These are phyloP conservation scores for Prunus mume DNA, from an alignment of 306 rosid species.

Conservation along the genomic window DNA sequence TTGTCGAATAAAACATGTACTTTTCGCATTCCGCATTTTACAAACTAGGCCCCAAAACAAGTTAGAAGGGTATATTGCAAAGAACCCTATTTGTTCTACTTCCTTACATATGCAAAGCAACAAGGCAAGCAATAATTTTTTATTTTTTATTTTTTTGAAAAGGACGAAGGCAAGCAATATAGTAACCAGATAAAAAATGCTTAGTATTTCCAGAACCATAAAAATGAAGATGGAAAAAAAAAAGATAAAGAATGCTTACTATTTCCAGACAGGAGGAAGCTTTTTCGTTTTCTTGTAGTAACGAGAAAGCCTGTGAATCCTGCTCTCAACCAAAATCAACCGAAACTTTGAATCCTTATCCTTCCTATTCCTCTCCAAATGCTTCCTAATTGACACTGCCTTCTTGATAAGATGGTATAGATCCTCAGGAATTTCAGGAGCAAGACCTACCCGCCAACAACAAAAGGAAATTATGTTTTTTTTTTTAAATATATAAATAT, in stretches of 20 bases:
- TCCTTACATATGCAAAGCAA: neutral
- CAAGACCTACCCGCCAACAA: conserved; percentile 27
- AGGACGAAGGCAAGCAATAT: neutral
- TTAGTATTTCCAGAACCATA: neutral
- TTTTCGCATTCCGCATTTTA: too few species aligned
- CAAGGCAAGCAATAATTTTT: too few species aligned
- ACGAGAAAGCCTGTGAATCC: conserved; percentile 54
- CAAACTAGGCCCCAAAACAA: too few species aligned
- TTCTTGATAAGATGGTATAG: conserved; percentile 49
- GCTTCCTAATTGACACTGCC: conserved; percentile 50
- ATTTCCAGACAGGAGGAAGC: conserved; percentile 34
- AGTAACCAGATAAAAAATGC: too few species aligned
- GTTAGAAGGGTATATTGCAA: neutral
- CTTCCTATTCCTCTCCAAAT: conserved; percentile 50
- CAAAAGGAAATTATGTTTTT: neutral
- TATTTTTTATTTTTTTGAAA: too few species aligned
- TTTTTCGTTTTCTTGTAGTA: conserved; percentile 50
- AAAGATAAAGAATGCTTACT: conserved; percentile 8
- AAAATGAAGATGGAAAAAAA: neutral
- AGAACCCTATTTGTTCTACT: neutral
- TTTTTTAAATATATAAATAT: neutral
- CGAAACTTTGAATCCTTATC: conserved; percentile 49
- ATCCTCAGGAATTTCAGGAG: conserved; percentile 49
- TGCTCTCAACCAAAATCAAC: conserved; percentile 49
- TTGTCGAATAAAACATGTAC: too few species aligned